These are phyloP conservation scores for Zygotorulaspora chibaensis DNA, from an alignment of 805 yeast species.

Conservation along the genomic window DNA sequence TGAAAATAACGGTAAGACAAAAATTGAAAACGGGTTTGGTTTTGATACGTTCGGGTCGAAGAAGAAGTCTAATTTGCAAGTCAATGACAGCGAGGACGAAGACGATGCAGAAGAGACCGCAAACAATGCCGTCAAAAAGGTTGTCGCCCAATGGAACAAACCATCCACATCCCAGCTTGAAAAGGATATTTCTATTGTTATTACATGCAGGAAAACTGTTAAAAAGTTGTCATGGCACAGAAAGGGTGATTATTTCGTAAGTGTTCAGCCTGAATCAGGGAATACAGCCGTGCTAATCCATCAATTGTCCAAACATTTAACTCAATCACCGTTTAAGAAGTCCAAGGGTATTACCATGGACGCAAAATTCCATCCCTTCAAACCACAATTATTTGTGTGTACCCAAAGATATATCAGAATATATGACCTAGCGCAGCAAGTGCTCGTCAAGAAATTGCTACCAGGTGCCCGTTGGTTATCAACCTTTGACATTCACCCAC, in stretches of 20 bases:
- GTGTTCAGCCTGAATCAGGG: conserved; percentile 92
- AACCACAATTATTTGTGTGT: conserved; percentile 89
- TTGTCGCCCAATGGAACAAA: conserved; percentile 76
- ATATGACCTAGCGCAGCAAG: conserved; percentile 86
- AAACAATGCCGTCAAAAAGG: conserved; percentile 39
- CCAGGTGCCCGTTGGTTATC: conserved; percentile 98
- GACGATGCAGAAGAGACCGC: conserved; percentile 35
- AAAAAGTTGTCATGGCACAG: conserved; percentile 93
- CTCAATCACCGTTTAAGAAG: conserved; percentile 93
- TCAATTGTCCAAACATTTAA: conserved; percentile 87
- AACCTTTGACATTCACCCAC: conserved; percentile 87
- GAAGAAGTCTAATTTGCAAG: conserved; percentile 41
- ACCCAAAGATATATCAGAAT: conserved; percentile 90
- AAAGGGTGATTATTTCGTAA: conserved; percentile 93
- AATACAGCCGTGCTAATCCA: conserved; percentile 88
- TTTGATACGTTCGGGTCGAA: conserved; percentile 60
- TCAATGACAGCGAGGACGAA: conserved; percentile 39
- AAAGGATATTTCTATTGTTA: conserved; percentile 67
- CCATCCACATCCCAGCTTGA: conserved; percentile 61
- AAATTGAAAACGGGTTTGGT: conserved; percentile 90
- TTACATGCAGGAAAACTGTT: conserved; percentile 61
- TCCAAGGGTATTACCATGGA: conserved; percentile 93
- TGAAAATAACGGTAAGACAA: conserved; percentile 74
- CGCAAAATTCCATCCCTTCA: conserved; percentile 94
- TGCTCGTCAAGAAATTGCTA: conserved; percentile 71